Conservation (phyloP, 2,329 filamentous ascomycete species). For the Microsporum ferrugineum region DNA sequence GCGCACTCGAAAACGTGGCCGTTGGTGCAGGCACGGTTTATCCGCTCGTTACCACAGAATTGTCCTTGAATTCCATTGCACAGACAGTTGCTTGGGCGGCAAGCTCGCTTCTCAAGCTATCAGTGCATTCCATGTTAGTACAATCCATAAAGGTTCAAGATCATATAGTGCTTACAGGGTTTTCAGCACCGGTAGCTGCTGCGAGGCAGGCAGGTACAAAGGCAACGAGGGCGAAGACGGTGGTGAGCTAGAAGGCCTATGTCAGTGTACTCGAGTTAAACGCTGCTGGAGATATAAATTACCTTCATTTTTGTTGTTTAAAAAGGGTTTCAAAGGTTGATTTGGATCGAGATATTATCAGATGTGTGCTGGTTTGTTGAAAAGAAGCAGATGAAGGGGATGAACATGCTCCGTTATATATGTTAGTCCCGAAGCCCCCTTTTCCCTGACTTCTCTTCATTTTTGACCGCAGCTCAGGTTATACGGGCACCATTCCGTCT, state of each 20-base stretch:
- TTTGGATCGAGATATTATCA: not conserved
- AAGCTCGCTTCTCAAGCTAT: slow-evolving; percentile 12
- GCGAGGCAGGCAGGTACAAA: not conserved
- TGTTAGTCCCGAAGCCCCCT: not conserved
- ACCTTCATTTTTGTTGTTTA: not conserved
- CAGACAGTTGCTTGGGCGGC: slow-evolving; percentile 12
- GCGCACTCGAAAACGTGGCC: slow-evolving; percentile 16
- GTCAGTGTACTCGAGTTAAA: not conserved
- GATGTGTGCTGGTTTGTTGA: not conserved
- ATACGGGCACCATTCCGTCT: not conserved
- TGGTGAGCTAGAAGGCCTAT: not conserved
- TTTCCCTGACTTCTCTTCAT: not conserved
- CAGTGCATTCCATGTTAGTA: not conserved
- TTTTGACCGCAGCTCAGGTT: not conserved
- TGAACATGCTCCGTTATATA: not conserved
- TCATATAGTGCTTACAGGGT: not conserved
- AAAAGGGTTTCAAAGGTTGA: not conserved
- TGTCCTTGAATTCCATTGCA: slow-evolving; percentile 15
- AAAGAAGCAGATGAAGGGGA: not conserved
- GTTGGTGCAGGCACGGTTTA: slow-evolving; percentile 14
- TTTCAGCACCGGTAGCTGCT: not conserved
- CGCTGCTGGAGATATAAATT: no score
- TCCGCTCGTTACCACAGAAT: slow-evolving; percentile 14
- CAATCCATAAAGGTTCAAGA: not conserved
- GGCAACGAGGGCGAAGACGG: not conserved